Evolutionary conservation across 2,329 filamentous ascomycete genomes (phyloP), one percentile per base, ranked within the genome.

Genomic region (Xylaria sp.): DNA sequence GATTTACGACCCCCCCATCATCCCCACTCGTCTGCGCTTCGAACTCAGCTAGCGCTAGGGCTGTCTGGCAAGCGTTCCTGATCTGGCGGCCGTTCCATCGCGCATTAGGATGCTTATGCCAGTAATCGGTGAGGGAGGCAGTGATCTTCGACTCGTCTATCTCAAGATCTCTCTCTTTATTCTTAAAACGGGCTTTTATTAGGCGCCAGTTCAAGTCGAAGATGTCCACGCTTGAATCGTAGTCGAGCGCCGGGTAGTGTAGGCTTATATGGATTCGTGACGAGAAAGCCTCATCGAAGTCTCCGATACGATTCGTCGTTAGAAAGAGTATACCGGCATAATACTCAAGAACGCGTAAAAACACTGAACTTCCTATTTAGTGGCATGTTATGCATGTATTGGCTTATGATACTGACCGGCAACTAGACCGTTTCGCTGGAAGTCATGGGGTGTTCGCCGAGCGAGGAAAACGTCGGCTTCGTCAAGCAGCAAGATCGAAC

Each of bases 261-360:
- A 78, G 65, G 14, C 67, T 72, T 7, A 77, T 68, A 40, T 78
- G 75, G 21, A 78, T 76, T 0, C 77, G 71, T 0, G 75, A 77
- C 40, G 67, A 66, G 51, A 78, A 79, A 0, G 79, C 78, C 28
- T 78, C 77, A 53, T 81, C 79, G 17, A 81, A 74, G 1, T 70
- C 66, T 1, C 78, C 77, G 4, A 79, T 71, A 5, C 77, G 73
- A 62, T 80, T 81, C 7, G 78, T 80, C 0, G 78, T 81, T 6
- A 80, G 70, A 61, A 75, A 77, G 1, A 78, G 67, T 19, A 78
- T 74, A 0, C 77, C 77, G 0, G 65, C 53, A 42, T 76, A 78
- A 56, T 76, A 78, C 57, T 78, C 76, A 0, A 78, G 60, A 2
- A 33, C 40, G 2, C 61, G 50, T 3, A 70, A 57, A 31, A 69